These are phyloP conservation scores for Chimonanthus praecox DNA, from an alignment of 164 flowering plant genomes.

Conservation along the genomic window DNA sequence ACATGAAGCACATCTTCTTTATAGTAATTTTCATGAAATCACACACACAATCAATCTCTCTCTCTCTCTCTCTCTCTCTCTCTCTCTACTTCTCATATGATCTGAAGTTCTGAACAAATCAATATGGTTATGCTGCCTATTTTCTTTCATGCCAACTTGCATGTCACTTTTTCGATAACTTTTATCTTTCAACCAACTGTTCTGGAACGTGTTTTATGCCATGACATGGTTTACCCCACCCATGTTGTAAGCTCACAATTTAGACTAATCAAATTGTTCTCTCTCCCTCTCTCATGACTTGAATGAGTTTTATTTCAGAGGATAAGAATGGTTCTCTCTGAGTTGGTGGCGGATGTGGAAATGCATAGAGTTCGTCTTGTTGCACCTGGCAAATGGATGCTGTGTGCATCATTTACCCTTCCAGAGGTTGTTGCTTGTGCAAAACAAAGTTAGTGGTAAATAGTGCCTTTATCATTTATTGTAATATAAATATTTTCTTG, in stretches of 20 bases:
- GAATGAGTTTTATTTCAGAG: constrained; percentile 36
- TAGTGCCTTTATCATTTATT: not conserved
- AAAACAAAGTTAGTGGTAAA: constrained; percentile 6
- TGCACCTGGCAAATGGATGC: constrained; percentile 96
- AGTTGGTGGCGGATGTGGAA: constrained; percentile 60
- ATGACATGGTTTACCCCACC: no score
- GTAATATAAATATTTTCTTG: not conserved
- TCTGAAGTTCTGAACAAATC: no score
- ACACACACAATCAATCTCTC: no score
- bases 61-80: no score
- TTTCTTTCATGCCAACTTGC: no score
- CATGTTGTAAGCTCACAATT: not conserved
- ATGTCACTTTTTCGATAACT: no score
- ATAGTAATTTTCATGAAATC: no score
- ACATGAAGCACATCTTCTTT: no score
- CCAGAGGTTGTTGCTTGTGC: constrained; percentile 65
- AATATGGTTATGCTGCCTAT: no score
- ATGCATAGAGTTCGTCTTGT: constrained; percentile 82
- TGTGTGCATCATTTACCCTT: constrained; percentile 82
- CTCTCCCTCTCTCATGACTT: not conserved
- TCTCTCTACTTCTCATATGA: no score
- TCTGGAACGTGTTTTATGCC: no score
- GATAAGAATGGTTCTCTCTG: constrained; percentile 60
- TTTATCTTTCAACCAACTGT: no score
- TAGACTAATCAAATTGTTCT: not conserved